Base-by-base conservation (phyloP, 805 yeast genomes). In the Pichia rugopelliculosa region DNA sequence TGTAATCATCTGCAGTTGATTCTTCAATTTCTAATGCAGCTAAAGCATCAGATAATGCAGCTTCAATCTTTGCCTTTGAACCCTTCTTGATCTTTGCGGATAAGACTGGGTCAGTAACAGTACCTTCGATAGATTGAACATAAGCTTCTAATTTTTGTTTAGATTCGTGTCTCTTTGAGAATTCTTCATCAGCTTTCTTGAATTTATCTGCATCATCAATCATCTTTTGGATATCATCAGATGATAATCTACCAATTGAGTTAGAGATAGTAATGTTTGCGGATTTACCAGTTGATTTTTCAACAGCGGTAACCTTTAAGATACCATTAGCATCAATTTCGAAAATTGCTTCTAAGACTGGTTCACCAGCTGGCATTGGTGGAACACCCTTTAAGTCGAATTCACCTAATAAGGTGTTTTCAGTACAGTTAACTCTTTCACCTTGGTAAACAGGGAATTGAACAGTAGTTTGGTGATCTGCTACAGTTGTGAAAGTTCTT, bases 291-390 rank as follows among this genome's bases (percentile, higher is more conserved):
- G 98, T 91, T 55, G 96, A 90, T 78, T 91, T 91, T 80, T 91
- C 99, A 68, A 85, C 84, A 57, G 99, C 99, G 62, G 96, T 90
- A 66, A 91, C 99, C 86, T 91, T 93, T 73, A 91, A 82, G 80
- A 91, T 93, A 82, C 99, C 99, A 76, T 91, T 93, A 69, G 98
- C 98, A 75, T 93, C 99, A 68, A 93, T 91, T 75, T 91, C 96
- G 75, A 91, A 93, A 72, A 91, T 93, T 64, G 96, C 97, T 81
- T 91, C 98, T 69, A 91, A 84, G 71, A 88, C 96, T 72, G 99
- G 98, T 74, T 89, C 96, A 76, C 98, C 98, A 76, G 96, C 95
- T 74, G 88, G 87, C 77, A 93, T 80, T 71, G 97, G 97, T 71
- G 99, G 98, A 66, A 91, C 87, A 71, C 93, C 95, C 75, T 88